Conservation (phyloP, 371 early-diverging fungal species). For the Umbelopsis sp. region DNA sequence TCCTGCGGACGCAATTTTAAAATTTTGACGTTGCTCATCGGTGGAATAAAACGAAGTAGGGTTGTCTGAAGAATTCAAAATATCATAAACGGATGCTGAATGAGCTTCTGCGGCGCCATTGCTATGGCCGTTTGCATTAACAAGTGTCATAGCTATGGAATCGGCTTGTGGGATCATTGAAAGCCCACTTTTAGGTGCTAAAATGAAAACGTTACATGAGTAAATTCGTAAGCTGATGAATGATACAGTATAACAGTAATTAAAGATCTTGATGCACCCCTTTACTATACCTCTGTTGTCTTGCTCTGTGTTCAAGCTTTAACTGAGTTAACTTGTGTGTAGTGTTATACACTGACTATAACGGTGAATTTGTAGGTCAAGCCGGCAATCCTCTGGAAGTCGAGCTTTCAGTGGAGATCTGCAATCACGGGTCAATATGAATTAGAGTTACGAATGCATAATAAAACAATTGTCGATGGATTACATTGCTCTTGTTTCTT, state of each 20-base stretch:
- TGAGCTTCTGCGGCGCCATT: neutral
- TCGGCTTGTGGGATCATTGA: conserved; percentile 7
- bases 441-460: neutral
- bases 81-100: conserved; percentile 36
- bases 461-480: neutral
- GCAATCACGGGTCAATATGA: neutral
- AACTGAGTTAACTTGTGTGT: neutral
- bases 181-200: neutral
- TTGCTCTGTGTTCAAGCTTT: neutral
- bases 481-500: neutral
- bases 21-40: conserved; percentile 20
- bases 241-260: too few relatives aligned
- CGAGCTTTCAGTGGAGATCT: neutral
- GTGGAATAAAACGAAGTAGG: conserved; percentile 39
- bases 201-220: too few relatives aligned
- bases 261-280: neutral
- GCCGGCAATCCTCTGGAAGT: neutral
- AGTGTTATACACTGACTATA: neutral
- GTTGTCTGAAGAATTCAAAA: conserved; percentile 41
- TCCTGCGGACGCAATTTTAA: conserved; percentile 28
- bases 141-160: neutral
- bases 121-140: neutral
- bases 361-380: neutral
- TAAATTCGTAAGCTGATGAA: too few relatives aligned
- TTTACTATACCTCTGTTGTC: neutral